Evolutionary conservation across 495 filamentous ascomycete genomes (phyloP), one percentile per base, ranked within the genome.

Genomic region (Melanomma pulvis-pyrius): DNA sequence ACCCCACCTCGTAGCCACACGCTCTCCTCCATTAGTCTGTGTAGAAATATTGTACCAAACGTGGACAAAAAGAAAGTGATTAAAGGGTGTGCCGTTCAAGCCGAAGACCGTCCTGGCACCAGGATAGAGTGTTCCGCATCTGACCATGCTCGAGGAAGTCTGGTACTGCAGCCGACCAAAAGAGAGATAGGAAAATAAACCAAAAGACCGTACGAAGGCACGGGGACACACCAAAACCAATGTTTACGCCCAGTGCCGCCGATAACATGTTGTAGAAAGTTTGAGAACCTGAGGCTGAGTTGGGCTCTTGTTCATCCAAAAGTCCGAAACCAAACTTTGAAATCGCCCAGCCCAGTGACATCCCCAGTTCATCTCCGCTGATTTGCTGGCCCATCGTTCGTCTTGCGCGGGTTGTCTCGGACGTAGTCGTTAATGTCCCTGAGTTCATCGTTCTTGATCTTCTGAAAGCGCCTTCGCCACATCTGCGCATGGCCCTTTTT

Each of bases 361-460:
- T 44, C 9, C 39, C 39, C 5, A 3, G 17, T 17, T 17, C 39
- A 44, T 2, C 39, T 6, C 9, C 39, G 5, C 39, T 44, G 13
- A 44, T 44, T 44, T 17, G 9, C 39, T n/a, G 17, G n/a, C n/a
- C 39, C 17, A 15, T 44, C 39, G n/a, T 24, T 28, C 48, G 48
- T 11, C 19, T 26, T 50, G 48, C 48, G 48, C n/a, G 48, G 48
- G 22, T 50, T 50, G 5, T 50, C 48, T 29, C 17, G 41, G n/a
- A 58, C 44, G 54, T 67, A 64, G 49, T 69, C 36, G 1, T 65
- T 28, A 46, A 73, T 70, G 22, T 70, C 55, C 49, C 63, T 39
- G 1, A 44, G 19, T 56, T 70, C 67, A 11, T 61, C 34, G 13
- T 32, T 19, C 46, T 59, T 64, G 56, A 70, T 59, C 15, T 46